Base-by-base conservation (phyloP, 2,329 filamentous ascomycete genomes). In the Myotisia sp. region DNA sequence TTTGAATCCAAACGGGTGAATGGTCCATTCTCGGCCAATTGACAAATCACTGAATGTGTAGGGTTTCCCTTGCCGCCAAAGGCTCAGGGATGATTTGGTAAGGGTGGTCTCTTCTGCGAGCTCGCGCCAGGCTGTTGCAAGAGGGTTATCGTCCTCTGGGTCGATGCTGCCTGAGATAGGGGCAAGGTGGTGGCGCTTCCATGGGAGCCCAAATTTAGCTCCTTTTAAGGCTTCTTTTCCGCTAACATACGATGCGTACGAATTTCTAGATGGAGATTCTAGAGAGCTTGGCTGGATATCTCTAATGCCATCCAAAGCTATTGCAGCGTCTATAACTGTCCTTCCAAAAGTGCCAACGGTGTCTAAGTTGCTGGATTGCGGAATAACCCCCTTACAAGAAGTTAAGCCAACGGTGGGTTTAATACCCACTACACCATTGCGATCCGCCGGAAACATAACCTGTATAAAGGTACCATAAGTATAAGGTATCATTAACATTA, bases 401-500 rank as follows among this genome's bases (percentile, higher is more conserved):
- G 77, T 83, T 32, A 82, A 54, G 0, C 79, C 79, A 5, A 84
- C 75, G 1, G 78, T 84, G 2, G 79, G 78, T 55, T 84, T 85
- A 52, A 85, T 69, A 3, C 79, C 79, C 1, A 84, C 76, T 3
- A 85, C 50, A 2, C 65, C 67, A 48, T 79, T 81, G 4, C 75
- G 61, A 50, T 77, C 70, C 1, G 79, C 77, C 0, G 80, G 79
- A 49, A 72, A 76, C 47, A 83, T 80, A 8, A 85, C 66, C n/a
- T 60, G 37, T 34, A 17, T 42, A 22, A 3, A 27, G 13, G 29
- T 42, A 29, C n/a, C n/a, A n/a, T 23, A n/a, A 32, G 27, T 32
- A 43, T 29, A 22, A 20, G 17, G 26, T 24, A 20, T 18, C 23
- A 13, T 21, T n/a, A n/a, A n/a, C n/a, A n/a, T n/a, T n/a, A n/a